phyloP scores from a whole-genome alignment of 1,139 yeast species.

The Pichia sp. region DNA sequence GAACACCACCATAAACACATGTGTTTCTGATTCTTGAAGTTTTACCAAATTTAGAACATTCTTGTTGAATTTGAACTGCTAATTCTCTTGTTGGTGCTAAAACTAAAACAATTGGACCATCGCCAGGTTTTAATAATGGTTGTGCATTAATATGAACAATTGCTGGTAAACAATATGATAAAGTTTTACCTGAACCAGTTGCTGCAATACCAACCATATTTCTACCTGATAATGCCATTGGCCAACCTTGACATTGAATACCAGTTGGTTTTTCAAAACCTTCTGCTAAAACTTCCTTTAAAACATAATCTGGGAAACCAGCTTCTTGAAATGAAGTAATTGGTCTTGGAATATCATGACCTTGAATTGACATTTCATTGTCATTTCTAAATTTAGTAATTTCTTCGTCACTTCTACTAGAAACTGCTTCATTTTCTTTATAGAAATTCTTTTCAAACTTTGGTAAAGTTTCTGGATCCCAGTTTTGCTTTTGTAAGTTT shows the following conservation, averaged over 20 bases:
- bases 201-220: slow-evolving; percentile 99
- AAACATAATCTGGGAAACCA: slow-evolving; percentile 91
- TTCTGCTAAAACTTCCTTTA: slow-evolving; percentile 80
- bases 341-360: slow-evolving; percentile 89
- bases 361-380: slow-evolving; percentile 79
- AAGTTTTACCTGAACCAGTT: slow-evolving; percentile 98
- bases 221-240: slow-evolving; percentile 98
- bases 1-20: slow-evolving; percentile 99
- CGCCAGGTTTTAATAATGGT: slow-evolving; percentile 86
- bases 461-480: slow-evolving; percentile 74
- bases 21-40: slow-evolving; percentile 93
- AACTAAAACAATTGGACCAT: slow-evolving; percentile 94
- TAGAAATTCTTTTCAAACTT: slow-evolving; percentile 94
- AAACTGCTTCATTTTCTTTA: slow-evolving; percentile 73
- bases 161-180: slow-evolving; percentile 92
- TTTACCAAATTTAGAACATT: slow-evolving; percentile 89
- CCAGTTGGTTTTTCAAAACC: slow-evolving; percentile 94
- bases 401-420: slow-evolving; percentile 68
- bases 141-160: slow-evolving; percentile 98
- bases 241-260: slow-evolving; percentile 99
- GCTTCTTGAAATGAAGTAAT: slow-evolving; percentile 90
- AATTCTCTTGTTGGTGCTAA: slow-evolving; percentile 98
- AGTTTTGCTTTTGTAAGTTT: slow-evolving; percentile 63
- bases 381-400: slow-evolving; percentile 69
- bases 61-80: slow-evolving; percentile 95